Conservation (phyloP, 2,329 filamentous ascomycete species). For the Fusarium torulosum region DNA sequence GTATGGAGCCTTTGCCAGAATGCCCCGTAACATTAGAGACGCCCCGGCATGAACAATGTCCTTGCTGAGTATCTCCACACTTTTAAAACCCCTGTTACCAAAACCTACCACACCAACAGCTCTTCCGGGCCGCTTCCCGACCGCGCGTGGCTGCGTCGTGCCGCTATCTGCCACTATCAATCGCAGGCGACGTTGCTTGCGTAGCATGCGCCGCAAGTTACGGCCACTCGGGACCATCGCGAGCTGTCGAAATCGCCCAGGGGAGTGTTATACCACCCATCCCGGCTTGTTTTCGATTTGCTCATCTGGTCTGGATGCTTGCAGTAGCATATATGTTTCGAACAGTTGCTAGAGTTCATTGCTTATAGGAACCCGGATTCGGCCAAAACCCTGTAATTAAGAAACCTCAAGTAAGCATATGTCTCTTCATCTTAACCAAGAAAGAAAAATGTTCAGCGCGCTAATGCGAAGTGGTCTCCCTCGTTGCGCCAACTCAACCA, state of each 20-base stretch:
- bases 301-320: constrained; percentile 16
- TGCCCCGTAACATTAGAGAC: constrained; percentile 7
- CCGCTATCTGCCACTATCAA: constrained; percentile 16
- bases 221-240: constrained; percentile 16
- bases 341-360: constrained; percentile 20
- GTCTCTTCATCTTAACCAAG: constrained; percentile 26
- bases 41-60: constrained; percentile 13
- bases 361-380: constrained; percentile 71
- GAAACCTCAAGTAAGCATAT: constrained; percentile 42
- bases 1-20: constrained; percentile 13
- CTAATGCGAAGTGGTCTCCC: constrained; percentile 18
- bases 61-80: constrained; percentile 20
- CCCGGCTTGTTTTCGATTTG: constrained; percentile 12
- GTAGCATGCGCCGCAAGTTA: constrained; percentile 16
- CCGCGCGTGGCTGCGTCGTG: constrained; percentile 10
- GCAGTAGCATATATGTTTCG: constrained; percentile 23
- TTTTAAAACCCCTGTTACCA: constrained; percentile 19
- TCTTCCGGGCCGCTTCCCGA: constrained; percentile 29
- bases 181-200: constrained; percentile 9
- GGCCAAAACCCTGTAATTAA: constrained; percentile 65
- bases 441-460: neutral
- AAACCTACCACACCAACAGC: constrained; percentile 33
- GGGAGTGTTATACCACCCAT: constrained; percentile 19
- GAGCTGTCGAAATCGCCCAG: constrained; percentile 15
- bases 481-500: constrained; percentile 19